Evolutionary conservation across 768 basidiomycete genomes (phyloP), one percentile per base, ranked within the genome.

Genomic region (Psilocybe azurescens): DNA sequence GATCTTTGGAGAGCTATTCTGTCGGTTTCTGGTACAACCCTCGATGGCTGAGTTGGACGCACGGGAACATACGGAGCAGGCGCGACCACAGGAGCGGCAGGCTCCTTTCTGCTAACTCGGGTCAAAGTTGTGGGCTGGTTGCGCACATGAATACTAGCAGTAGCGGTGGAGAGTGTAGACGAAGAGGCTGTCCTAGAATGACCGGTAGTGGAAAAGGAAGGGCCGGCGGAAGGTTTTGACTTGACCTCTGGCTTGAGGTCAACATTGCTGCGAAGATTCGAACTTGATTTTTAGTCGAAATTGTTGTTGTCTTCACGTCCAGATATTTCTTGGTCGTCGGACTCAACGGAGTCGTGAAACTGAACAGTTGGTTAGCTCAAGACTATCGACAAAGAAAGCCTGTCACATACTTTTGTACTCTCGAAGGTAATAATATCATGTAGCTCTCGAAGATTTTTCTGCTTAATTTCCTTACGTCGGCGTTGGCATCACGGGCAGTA

Each of bases 301-400:
- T 14, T 2, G 63, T n/a, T n/a, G 69, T 70, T 58, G 70, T 24
- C 56, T 77, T 78, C 58, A 85, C 81, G 61, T 88, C 87, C 3
- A 94, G 82, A 69, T 92, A 92, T 74, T 90, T 93, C 67, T 85
- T 89, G 41, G 86, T 86, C 2, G 86, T 89, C 1, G 94, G 93
- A 5, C 89, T 87, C 11, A 95, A 79, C 13, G 91, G 91, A 3
- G 79, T 79, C 16, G 83, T 80, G 68, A 95, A 95, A 53, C 93
- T 95, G 62, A 30, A 49, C 41, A 13, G 3, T 20, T 13, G 16
- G 44, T 53, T 39, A 29, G 29, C 24, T 8, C 13, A 49, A 49
- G 36, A 30, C 9, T 36, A 11, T 1, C 32, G 6, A 33, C n/a
- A 8, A 32, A 6, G 6, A 24, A 47, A 24, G 29, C 68, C 60